Percentiles rank a stretch among this genome's conserved stretches.
These are phyloP conservation scores for Adenanthera pavonina DNA, from an alignment of 306 rosid genomes.

Conservation along the genomic window DNA sequence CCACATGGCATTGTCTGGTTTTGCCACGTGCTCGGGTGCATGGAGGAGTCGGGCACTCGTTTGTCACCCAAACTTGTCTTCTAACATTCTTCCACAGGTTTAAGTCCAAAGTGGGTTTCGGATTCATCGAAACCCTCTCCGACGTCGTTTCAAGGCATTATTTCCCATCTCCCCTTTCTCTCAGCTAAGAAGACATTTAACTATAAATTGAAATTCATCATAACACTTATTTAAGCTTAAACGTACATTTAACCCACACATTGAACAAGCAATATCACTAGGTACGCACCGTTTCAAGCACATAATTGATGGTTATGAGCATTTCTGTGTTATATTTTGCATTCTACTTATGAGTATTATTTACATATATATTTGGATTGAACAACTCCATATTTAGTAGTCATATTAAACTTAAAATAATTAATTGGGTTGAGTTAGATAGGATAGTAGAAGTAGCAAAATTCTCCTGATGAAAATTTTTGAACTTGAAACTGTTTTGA, in stretches of 20 bases:
- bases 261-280: neutral
- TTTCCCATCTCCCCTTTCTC: slow-evolving; percentile 21
- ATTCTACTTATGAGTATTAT: too few relatives aligned
- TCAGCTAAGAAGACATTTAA: neutral
- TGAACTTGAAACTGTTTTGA: too few relatives aligned
- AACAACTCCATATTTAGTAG: too few relatives aligned
- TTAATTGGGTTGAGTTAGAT: too few relatives aligned
- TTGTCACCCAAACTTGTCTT: neutral
- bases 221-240: neutral
- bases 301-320: neutral
- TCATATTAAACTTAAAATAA: too few relatives aligned
- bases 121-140: slow-evolving; percentile 30
- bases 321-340: too few relatives aligned
- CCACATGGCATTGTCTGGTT: neutral
- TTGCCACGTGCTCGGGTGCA: neutral
- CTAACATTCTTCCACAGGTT: neutral
- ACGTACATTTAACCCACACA: neutral
- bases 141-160: slow-evolving; percentile 26
- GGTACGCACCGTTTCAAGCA: neutral
- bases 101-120: slow-evolving; percentile 36
- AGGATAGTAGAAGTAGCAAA: too few relatives aligned
- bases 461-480: too few relatives aligned
- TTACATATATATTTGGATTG: too few relatives aligned
- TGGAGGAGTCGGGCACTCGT: neutral
- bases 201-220: neutral